These are phyloP conservation scores for Chalciporus pseudorubinellus DNA, from an alignment of 768 basidiomycete species.

Conservation along the genomic window DNA sequence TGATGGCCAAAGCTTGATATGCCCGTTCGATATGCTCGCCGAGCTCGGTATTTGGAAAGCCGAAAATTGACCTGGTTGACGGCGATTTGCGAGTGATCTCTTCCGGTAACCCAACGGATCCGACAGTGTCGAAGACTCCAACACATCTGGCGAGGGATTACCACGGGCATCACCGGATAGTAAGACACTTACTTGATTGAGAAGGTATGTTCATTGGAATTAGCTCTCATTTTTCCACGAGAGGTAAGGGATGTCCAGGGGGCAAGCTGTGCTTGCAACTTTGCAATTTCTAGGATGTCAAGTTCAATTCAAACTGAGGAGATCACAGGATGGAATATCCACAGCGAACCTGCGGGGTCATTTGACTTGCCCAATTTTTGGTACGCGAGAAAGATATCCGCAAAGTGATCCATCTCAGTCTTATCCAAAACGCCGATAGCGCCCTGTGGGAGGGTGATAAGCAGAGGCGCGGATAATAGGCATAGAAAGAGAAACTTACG, in stretches of 20 bases:
- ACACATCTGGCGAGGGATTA: constrained; percentile 45
- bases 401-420: constrained; percentile 71
- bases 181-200: constrained; percentile 53
- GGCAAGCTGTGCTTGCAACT: constrained; percentile 43
- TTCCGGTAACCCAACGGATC: constrained; percentile 66
- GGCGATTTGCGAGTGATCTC: constrained; percentile 50
- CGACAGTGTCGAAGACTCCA: constrained; percentile 80
- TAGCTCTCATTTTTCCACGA: constrained; percentile 51
- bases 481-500: not conserved
- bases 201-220: constrained; percentile 47
- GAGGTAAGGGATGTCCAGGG: constrained; percentile 55
- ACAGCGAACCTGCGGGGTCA: constrained; percentile 41
- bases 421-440: constrained; percentile 70
- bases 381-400: constrained; percentile 56
- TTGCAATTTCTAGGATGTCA: constrained; percentile 31
- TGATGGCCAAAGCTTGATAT: constrained; percentile 68
- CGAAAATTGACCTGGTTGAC: constrained; percentile 53
- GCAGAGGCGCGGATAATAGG: not conserved
- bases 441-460: constrained; percentile 41
- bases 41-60: constrained; percentile 57
- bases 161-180: not conserved
- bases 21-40: constrained; percentile 64
- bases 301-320: not conserved
- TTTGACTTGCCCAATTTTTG: constrained; percentile 59
- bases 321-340: not conserved